These are phyloP conservation scores for Calonectria pseudoturangicola DNA, from an alignment of 2,329 filamentous ascomycete genomes.

Conservation along the genomic window DNA sequence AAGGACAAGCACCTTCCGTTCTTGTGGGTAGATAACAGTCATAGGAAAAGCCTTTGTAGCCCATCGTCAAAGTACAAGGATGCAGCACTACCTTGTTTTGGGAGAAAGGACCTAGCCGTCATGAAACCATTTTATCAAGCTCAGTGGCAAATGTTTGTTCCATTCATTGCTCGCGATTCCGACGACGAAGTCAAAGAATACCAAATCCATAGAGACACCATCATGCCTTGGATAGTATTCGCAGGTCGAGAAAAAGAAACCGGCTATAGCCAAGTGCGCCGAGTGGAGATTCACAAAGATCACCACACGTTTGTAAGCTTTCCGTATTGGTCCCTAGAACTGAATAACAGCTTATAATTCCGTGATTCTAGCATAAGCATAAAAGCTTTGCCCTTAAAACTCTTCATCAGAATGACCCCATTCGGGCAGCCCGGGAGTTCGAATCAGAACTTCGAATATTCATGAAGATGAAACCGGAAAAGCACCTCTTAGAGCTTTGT, in stretches of 20 bases:
- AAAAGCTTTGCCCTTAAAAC: slow-evolving; percentile 29
- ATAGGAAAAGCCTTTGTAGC: background rate
- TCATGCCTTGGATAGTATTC: slow-evolving; percentile 23
- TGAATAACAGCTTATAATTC: too few relatives aligned
- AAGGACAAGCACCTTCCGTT: slow-evolving; percentile 27
- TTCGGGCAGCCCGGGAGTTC: background rate
- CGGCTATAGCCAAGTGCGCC: slow-evolving; percentile 14
- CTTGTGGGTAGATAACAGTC: background rate
- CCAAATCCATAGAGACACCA: slow-evolving; percentile 5
- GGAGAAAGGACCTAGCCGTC: background rate
- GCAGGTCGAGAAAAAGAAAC: background rate
- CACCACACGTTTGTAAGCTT: slow-evolving; percentile 28
- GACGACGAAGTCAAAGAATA: slow-evolving; percentile 27
- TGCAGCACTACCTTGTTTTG: background rate
- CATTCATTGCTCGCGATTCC: slow-evolving; percentile 20
- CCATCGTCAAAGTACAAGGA: background rate
- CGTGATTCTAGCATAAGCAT: background rate
- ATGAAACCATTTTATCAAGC: slow-evolving; percentile 11
- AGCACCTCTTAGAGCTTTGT: slow-evolving; percentile 33
- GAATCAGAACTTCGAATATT: slow-evolving; percentile 7
- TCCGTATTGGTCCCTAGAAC: too few relatives aligned
- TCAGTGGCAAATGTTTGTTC: slow-evolving; percentile 16
- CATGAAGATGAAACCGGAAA: slow-evolving; percentile 25
- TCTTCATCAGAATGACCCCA: background rate
- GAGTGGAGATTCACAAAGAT: slow-evolving; percentile 16